Percentiles rank a stretch among this genome's conserved stretches.
These are phyloP conservation scores for Rhizophagus clarus DNA, from an alignment of 192 early-diverging fungal species.

Conservation along the genomic window DNA sequence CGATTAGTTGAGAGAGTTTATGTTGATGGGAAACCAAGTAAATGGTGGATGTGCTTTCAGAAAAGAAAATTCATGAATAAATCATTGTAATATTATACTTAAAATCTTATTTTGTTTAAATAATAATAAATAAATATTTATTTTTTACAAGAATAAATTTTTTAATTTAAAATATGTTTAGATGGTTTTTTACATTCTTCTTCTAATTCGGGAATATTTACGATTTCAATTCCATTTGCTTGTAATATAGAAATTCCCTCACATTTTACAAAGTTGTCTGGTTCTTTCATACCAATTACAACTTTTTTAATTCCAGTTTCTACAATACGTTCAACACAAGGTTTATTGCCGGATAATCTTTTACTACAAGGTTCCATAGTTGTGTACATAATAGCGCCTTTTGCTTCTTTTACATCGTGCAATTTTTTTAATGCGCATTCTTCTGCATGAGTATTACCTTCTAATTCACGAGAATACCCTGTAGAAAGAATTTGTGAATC, in stretches of 20 bases:
- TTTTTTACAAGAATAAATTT: neutral
- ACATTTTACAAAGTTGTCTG: constrained; percentile 82
- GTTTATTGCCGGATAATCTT: constrained; percentile 68
- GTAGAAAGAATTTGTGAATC: constrained; percentile 66
- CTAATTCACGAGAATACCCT: constrained; percentile 91
- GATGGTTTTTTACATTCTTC: constrained; percentile 64
- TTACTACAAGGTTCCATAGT: constrained; percentile 97
- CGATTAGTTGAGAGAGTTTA: constrained; percentile 81
- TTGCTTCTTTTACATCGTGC: constrained; percentile 16
- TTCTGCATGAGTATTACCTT: constrained; percentile 97
- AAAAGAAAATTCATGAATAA: constrained; percentile 99
- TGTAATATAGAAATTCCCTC: constrained; percentile 69
- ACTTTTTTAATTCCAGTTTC: constrained; percentile 69
- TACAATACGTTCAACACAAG: constrained; percentile 79
- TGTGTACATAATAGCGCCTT: constrained; percentile 79
- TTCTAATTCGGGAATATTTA: constrained; percentile 69
- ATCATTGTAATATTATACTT: constrained; percentile 52
- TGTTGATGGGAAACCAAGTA: constrained; percentile 82
- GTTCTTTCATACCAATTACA: constrained; percentile 88
- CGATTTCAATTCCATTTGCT: constrained; percentile 74
- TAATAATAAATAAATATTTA: neutral
- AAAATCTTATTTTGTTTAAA: neutral
- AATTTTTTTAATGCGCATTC: constrained; percentile 87
- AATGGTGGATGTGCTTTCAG: constrained; percentile 99
- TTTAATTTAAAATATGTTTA: constrained; percentile 46